Evolutionary conservation across 2,329 filamentous ascomycete genomes (phyloP).

Genomic region (Hypoxylon sp.): DNA sequence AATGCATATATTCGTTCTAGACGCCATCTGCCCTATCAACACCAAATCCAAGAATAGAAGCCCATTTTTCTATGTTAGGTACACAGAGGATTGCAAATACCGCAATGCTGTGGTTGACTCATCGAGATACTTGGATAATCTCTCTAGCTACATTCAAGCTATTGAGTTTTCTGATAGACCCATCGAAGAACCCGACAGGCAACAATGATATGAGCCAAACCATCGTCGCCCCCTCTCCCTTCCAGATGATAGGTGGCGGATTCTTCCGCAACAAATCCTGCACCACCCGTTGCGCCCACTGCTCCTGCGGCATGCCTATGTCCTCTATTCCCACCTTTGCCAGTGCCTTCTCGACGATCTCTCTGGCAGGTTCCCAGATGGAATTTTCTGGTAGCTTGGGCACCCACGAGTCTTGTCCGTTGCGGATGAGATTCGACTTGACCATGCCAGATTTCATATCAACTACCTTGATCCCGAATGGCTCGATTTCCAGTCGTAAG

Average conservation of each 20-base stretch:
- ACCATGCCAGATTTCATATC: slow-evolving; percentile 50
- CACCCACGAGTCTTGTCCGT: slow-evolving; percentile 40
- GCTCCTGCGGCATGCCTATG: slow-evolving; percentile 5
- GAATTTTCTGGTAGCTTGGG: slow-evolving; percentile 18
- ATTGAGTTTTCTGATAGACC: slow-evolving; percentile 11
- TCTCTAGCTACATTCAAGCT: slow-evolving; percentile 4
- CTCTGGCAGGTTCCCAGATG: slow-evolving; percentile 24
- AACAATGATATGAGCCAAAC: slow-evolving; percentile 8
- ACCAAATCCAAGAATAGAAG: too few relatives aligned
- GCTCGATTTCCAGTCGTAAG: slow-evolving; percentile 53
- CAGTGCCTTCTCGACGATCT: slow-evolving; percentile 9
- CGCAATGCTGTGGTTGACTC: neutral
- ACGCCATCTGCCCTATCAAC: too few relatives aligned
- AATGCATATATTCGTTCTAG: too few relatives aligned
- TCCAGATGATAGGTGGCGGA: slow-evolving; percentile 21
- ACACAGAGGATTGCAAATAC: too few relatives aligned
- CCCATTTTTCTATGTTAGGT: too few relatives aligned
- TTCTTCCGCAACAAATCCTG: slow-evolving; percentile 15
- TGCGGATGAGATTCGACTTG: slow-evolving; percentile 25
- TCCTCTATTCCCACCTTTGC: slow-evolving; percentile 4
- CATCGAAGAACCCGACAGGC: slow-evolving; percentile 21
- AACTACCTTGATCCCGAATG: slow-evolving; percentile 55
- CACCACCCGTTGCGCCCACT: slow-evolving; percentile 26
- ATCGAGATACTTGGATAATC: neutral
- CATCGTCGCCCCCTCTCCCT: slow-evolving; percentile 3